phyloP scores from a whole-genome alignment of 805 yeast species.

The Candida arabinofermentans region DNA sequence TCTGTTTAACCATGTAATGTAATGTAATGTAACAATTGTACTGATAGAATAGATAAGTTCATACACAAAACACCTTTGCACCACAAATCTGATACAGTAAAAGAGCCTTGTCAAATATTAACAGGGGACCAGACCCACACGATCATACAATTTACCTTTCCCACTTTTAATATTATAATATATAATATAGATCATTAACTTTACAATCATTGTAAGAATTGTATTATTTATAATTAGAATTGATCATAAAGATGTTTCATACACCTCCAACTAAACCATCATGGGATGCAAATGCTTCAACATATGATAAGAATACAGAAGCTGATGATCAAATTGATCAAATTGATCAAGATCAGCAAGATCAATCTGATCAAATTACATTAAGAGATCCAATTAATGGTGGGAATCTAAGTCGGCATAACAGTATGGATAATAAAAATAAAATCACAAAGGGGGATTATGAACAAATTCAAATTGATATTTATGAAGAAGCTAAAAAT shows the following conservation, averaged over 20 bases:
- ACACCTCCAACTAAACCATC: conserved; percentile 32
- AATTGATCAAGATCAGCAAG: neutral
- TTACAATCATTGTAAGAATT: neutral
- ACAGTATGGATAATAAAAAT: no score
- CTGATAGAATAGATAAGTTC: no score
- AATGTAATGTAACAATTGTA: no score
- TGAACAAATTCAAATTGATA: neutral
- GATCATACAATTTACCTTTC: no score
- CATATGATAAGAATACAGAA: neutral
- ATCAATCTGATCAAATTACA: conserved; percentile 1
- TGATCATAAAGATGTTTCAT: conserved; percentile 23
- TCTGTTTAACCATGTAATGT: no score
- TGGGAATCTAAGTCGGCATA: neutral
- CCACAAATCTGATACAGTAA: no score
- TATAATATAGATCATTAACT: neutral
- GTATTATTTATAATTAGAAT: neutral
- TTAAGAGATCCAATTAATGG: neutral
- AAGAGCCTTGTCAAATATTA: no score
- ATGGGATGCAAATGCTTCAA: conserved; percentile 25
- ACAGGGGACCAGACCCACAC: no score
- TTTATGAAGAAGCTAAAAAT: neutral
- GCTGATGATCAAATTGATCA: conserved; percentile 10
- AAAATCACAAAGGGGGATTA: no score
- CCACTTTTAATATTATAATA: no score
- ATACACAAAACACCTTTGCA: no score